These are phyloP conservation scores for Arthroderma sp. DNA, from an alignment of 2,329 filamentous ascomycete genomes.

Conservation along the genomic window DNA sequence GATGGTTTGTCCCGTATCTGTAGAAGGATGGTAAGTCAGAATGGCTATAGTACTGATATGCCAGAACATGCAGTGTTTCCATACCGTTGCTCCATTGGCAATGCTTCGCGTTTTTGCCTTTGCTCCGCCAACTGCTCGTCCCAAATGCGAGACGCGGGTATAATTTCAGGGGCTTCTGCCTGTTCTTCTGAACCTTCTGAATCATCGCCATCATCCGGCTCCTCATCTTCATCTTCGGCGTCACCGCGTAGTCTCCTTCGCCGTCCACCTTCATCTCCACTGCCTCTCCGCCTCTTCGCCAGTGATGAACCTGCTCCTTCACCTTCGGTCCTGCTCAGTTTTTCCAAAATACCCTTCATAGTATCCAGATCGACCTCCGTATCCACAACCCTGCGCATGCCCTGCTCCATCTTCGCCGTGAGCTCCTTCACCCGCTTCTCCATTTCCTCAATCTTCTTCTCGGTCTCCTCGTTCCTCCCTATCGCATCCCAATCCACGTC, in stretches of 20 bases:
- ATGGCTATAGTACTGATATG: conserved; percentile 1
- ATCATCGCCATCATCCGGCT: conserved; percentile 26
- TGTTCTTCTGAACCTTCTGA: conserved; percentile 32
- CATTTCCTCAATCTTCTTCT: not conserved
- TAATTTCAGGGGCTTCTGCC: conserved; percentile 19
- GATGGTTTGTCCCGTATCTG: conserved; percentile 45
- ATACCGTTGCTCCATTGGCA: conserved; percentile 32
- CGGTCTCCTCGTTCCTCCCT: conserved; percentile 2
- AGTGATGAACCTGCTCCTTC: conserved; percentile 14
- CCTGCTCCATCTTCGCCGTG: conserved; percentile 44
- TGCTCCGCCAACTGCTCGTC: conserved; percentile 24
- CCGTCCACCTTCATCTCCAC: conserved; percentile 18
- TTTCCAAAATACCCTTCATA: conserved; percentile 31
- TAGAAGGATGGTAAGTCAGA: not conserved
- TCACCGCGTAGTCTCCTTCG: conserved; percentile 24
- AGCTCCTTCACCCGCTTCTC: conserved; percentile 30
- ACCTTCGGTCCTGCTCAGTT: conserved; percentile 26
- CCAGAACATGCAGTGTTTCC: conserved; percentile 3
- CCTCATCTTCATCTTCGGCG: conserved; percentile 11
- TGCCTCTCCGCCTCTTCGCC: conserved; percentile 19
- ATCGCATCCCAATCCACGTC: not conserved
- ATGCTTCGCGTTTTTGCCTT: conserved; percentile 21
- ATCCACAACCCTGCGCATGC: conserved; percentile 47
- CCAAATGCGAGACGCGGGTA: conserved; percentile 24
- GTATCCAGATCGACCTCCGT: conserved; percentile 34